phyloP scores from a whole-genome alignment of 306 rosid genomes.

The Betula pendula region DNA sequence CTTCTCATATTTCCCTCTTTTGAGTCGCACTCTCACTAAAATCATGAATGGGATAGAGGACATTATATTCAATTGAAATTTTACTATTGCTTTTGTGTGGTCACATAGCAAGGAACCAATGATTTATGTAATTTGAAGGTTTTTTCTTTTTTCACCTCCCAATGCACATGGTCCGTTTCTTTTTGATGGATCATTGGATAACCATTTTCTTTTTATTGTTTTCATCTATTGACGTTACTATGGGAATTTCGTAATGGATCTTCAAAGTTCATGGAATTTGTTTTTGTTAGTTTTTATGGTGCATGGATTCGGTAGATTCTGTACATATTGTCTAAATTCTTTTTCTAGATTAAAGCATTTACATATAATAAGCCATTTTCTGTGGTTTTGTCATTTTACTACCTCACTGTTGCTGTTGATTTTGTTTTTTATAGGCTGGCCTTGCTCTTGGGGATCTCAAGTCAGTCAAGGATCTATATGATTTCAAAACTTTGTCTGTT shows the following conservation, averaged over 20 bases:
- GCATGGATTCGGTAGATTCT: neutral
- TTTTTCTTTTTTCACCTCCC: neutral
- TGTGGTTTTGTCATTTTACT: slow-evolving; percentile 3
- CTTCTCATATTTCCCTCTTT: neutral
- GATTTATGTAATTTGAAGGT: neutral
- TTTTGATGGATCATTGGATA: neutral
- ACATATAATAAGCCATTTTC: slow-evolving; percentile 9
- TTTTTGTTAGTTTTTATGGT: neutral
- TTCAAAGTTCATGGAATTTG: neutral
- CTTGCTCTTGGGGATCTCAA: slow-evolving; percentile 98
- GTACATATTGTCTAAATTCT: neutral
- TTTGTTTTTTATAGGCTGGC: slow-evolving; percentile 64
- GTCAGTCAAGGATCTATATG: slow-evolving; percentile 91
- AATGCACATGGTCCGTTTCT: neutral
- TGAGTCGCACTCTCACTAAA: neutral
- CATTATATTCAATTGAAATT: neutral
- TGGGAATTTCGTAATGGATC: neutral
- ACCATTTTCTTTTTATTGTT: too few relatives aligned
- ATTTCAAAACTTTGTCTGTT: slow-evolving; percentile 77
- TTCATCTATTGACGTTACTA: neutral
- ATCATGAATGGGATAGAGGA: neutral
- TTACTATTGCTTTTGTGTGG: neutral
- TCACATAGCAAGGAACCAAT: neutral
- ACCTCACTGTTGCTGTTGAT: slow-evolving; percentile 26
- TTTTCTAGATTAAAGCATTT: neutral